Evolutionary conservation across 257 asterid species (phyloP).

Genomic region (Solanum sitiens): DNA sequence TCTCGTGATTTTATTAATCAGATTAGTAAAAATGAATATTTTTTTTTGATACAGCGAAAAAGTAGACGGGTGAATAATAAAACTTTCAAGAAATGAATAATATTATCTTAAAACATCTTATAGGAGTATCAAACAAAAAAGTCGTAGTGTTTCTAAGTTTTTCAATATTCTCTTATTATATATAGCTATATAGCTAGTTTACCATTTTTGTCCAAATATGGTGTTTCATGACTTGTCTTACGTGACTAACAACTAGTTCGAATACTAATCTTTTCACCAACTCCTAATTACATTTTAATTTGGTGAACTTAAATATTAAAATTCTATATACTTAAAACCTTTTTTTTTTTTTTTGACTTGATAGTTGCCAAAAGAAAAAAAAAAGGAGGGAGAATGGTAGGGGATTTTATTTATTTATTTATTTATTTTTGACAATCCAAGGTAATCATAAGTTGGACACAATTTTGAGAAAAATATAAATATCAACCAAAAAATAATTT

Average conservation of each 20-base stretch:
- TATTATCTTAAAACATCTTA: not conserved
- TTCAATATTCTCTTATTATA: not conserved
- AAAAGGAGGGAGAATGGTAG: not conserved
- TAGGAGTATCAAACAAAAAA: not conserved
- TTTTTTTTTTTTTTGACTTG: not conserved
- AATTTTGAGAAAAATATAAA: not conserved
- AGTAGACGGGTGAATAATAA: not conserved
- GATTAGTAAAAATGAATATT: not conserved
- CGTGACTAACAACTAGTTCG: not conserved
- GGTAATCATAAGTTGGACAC: not conserved
- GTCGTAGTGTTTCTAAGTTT: not conserved
- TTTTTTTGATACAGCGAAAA: not conserved
- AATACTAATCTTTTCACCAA: not conserved
- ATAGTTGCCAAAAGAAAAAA: not conserved
- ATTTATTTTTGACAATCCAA: not conserved
- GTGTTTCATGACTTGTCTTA: not conserved
- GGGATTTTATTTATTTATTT: no score
- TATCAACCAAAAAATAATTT: not conserved
- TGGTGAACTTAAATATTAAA: not conserved
- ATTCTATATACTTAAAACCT: not conserved
- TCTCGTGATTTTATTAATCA: not conserved
- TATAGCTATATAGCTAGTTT: not conserved
- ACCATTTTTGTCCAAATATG: not conserved
- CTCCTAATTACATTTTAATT: not conserved
- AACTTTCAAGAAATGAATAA: not conserved